Percentiles rank a stretch among this genome's conserved stretches.
phyloP scores from a whole-genome alignment of 257 asterid species.

The Nicotiana tabacum region DNA sequence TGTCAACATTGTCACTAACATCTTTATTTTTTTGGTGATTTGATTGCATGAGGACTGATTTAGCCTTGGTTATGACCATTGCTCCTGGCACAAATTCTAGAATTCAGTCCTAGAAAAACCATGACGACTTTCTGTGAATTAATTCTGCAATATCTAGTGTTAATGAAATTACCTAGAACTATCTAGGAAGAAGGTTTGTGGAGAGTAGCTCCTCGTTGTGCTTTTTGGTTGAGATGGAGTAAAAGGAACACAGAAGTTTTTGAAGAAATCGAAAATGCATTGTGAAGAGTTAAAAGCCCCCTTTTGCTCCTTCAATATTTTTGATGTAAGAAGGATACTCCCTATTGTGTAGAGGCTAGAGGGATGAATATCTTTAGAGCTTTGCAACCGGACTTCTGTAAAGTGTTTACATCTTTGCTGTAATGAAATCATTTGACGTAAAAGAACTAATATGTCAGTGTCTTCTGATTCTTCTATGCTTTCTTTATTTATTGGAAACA shows the following conservation, averaged over 20 bases:
- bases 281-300: neutral
- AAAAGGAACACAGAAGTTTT: neutral
- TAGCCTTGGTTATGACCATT: neutral
- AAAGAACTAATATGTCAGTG: neutral
- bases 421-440: neutral
- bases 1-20: neutral
- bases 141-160: neutral
- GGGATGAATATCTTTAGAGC: neutral
- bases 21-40: neutral
- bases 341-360: neutral
- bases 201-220: neutral
- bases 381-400: neutral
- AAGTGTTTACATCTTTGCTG: neutral
- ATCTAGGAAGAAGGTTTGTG: neutral
- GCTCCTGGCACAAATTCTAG: neutral
- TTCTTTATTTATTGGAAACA: neutral
- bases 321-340: neutral
- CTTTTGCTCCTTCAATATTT: neutral
- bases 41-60: neutral
- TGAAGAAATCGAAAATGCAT: neutral
- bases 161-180: neutral
- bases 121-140: neutral
- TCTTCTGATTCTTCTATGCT: neutral
- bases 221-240: slow-evolving; percentile 7
- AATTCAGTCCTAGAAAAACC: neutral